Conservation (phyloP, 768 basidiomycete species). For the Lentinula boryana region DNA sequence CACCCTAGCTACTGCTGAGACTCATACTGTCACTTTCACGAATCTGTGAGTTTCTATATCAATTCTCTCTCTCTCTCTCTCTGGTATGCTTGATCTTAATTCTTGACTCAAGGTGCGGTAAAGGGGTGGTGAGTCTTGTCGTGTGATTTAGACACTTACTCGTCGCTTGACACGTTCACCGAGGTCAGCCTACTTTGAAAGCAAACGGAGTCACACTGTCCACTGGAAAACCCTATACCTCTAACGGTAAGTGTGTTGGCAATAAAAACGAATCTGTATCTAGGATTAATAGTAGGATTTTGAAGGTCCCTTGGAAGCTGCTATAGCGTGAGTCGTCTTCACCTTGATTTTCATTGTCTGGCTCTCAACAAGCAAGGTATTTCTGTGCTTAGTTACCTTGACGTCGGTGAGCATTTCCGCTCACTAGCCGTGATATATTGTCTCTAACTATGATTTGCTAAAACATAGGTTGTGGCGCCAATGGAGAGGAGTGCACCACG, state of each 20-base stretch:
- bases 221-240: conserved; percentile 20
- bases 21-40: conserved; percentile 2
- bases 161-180: background rate
- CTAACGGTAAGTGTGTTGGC: conserved; percentile 8
- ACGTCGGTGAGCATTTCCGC: background rate
- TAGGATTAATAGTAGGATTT: background rate
- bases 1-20: background rate
- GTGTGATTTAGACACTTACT: background rate
- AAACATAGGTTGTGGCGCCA: conserved; percentile 25
- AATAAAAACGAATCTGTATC: background rate
- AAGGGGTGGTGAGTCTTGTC: background rate
- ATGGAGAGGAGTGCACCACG: conserved; percentile 30
- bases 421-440: background rate
- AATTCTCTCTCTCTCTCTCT: background rate
- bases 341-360: too few species aligned
- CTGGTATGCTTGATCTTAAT: too few species aligned
- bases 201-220: conserved; percentile 19
- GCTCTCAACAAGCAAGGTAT: background rate
- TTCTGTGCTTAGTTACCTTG: background rate
- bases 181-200: conserved; percentile 8
- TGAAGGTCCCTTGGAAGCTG: conserved; percentile 18
- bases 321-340: conserved; percentile 21
- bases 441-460: background rate
- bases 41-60: background rate
- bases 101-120: background rate